A percentile compares a stretch with the other conserved stretches of the same genome.
phyloP scores from a whole-genome alignment of 2,329 filamentous ascomycete species.

The Aspergillus viridinutans region DNA sequence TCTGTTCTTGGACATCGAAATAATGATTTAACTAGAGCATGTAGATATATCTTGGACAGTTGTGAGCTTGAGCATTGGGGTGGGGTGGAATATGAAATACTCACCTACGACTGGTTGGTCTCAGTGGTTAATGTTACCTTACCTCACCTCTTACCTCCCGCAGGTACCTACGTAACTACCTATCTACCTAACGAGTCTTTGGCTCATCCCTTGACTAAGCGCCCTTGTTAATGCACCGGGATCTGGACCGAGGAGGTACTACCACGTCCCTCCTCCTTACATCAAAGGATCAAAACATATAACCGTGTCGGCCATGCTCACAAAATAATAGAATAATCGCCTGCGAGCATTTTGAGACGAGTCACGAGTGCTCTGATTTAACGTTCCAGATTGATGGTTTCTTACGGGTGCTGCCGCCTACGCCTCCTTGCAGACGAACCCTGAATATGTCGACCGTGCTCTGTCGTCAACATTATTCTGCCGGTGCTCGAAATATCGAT shows the following conservation, averaged over 20 bases:
- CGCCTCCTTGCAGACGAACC: constrained; percentile 10
- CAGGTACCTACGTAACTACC: neutral
- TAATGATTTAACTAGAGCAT: no score
- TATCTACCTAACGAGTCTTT: neutral
- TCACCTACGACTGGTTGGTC: neutral
- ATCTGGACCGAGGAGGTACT: constrained; percentile 8
- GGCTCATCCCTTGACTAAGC: constrained; percentile 1
- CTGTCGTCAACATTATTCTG: constrained; percentile 8
- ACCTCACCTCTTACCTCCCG: no score
- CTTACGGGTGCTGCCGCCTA: constrained; percentile 4
- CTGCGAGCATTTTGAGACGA: neutral
- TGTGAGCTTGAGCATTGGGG: neutral
- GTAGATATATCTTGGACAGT: neutral
- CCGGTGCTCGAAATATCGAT: constrained; percentile 9
- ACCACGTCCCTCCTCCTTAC: constrained; percentile 2
- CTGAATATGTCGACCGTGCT: constrained; percentile 22
- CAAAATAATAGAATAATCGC: neutral
- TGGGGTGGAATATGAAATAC: no score
- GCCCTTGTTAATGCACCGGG: constrained; percentile 7
- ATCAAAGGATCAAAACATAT: neutral
- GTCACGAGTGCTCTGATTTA: neutral
- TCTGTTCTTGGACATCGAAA: neutral
- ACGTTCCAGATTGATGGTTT: constrained; percentile 6
- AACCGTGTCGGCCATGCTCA: neutral
- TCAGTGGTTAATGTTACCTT: constrained; percentile 3